Evolutionary conservation across 805 yeast species (phyloP), one percentile per base, ranked within the genome.

Genomic region (Candida fluviatilis): DNA sequence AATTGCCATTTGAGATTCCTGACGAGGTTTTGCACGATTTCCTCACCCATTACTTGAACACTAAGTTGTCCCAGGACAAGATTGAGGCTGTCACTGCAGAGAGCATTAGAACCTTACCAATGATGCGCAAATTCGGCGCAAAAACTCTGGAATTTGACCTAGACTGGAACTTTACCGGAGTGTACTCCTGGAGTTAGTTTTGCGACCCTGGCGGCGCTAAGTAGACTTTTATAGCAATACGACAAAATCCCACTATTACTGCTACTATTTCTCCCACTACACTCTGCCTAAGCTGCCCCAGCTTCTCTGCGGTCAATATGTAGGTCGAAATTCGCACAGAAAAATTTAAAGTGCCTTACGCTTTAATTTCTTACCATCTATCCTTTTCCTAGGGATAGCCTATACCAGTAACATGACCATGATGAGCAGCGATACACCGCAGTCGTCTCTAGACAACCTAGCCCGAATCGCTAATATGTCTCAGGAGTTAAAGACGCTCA

Each of bases 391-490:
- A 21, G 24, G 24, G 24, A 21, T 21, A 21, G 24, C 24, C 24
- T n/a, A n/a, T n/a, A n/a, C 24, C 24, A 21, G 24, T 21, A 10
- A 6, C 24, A 21, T 21, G 6, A 21, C 6, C 24, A 21, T 26
- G 25, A 49, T 49, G 54, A 48, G 43, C 36, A 43, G 44, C 37
- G 54, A 44, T 16, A 26, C 34, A 18, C 51, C 43, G 12, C 54
- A 48, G 43, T 53, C 55, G 32, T 62, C 73, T 16, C 53, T 68
- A 18, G 69, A 68, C 40, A 62, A 52, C 37, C 51, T 68, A 45
- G 72, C 69, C 2, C 70, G 65, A 41, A 63, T 66, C 10, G 74
- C 74, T 39, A 65, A 66, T 47, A 65, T 66, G 62, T 55, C 71
- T n/a, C 69, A 60, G 37, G 71, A 63, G 42, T 55, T 66, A 24